These are phyloP conservation scores for Alternaria sp. DNA, from an alignment of 2,329 filamentous ascomycete genomes.

Conservation along the genomic window DNA sequence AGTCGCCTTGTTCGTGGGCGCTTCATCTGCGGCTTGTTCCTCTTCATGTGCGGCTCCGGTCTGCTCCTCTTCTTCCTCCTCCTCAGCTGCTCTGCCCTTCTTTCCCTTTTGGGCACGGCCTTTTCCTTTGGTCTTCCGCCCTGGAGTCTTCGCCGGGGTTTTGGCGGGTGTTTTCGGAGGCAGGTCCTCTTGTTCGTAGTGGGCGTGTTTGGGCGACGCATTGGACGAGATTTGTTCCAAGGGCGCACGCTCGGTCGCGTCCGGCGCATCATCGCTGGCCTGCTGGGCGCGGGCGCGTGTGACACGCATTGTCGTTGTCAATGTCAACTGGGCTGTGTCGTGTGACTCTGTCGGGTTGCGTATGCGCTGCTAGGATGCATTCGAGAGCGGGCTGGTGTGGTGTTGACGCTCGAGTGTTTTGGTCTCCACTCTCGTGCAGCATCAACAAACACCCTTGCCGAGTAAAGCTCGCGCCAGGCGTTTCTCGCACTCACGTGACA, in stretches of 20 bases:
- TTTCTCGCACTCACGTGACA: slow-evolving; percentile 26
- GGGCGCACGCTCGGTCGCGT: slow-evolving; percentile 48
- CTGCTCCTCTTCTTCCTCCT: slow-evolving; percentile 29
- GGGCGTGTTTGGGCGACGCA: slow-evolving; percentile 28
- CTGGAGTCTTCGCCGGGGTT: slow-evolving; percentile 43
- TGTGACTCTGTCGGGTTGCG: slow-evolving; percentile 11
- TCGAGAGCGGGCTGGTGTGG: slow-evolving; percentile 16
- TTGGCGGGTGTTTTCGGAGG: slow-evolving; percentile 43
- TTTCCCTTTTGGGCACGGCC: slow-evolving; percentile 41
- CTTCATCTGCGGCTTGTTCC: slow-evolving; percentile 29
- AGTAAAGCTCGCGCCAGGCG: slow-evolving; percentile 19
- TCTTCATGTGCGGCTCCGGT: slow-evolving; percentile 29
- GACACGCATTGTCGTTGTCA: slow-evolving; percentile 49
- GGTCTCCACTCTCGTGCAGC: background rate
- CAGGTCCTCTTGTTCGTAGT: slow-evolving; percentile 29
- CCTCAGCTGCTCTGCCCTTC: slow-evolving; percentile 26
- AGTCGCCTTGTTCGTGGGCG: slow-evolving; percentile 30
- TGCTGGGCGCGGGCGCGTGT: slow-evolving; percentile 56
- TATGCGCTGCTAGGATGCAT: slow-evolving; percentile 29
- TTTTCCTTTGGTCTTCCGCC: slow-evolving; percentile 42
- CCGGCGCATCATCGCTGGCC: slow-evolving; percentile 49
- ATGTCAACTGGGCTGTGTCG: slow-evolving; percentile 2
- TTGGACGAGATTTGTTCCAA: slow-evolving; percentile 55
- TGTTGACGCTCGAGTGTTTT: slow-evolving; percentile 30
- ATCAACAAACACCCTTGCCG: slow-evolving; percentile 28